These are phyloP conservation scores for Coniella lustricola DNA, from an alignment of 2,329 filamentous ascomycete species.

Conservation along the genomic window DNA sequence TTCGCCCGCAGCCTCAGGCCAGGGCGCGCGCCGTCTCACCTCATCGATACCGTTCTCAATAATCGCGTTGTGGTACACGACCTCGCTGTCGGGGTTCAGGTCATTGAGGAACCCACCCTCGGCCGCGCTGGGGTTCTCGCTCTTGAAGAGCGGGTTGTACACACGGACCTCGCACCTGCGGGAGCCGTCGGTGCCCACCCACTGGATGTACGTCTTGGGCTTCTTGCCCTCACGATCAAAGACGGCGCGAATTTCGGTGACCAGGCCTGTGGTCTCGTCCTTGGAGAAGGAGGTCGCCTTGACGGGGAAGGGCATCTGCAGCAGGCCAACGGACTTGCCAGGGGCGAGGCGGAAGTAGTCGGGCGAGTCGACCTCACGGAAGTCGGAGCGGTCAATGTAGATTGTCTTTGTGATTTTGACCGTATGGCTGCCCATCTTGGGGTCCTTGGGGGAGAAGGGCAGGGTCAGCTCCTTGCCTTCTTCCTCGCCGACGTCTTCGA, in stretches of 20 bases:
- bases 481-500: conserved; percentile 69
- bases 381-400: conserved; percentile 65
- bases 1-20: conserved; percentile 74
- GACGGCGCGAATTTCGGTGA: conserved; percentile 23
- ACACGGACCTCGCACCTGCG: conserved; percentile 15
- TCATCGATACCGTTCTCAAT: conserved; percentile 81
- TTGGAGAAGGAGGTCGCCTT: conserved; percentile 57
- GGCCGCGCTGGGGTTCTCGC: conserved; percentile 69
- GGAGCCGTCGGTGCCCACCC: conserved; percentile 38
- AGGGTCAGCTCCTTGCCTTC: conserved; percentile 55
- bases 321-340: conserved; percentile 59
- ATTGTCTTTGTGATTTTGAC: conserved; percentile 53
- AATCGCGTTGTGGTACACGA: conserved; percentile 69
- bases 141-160: conserved; percentile 40
- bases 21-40: conserved; percentile 64
- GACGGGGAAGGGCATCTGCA: conserved; percentile 59
- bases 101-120: conserved; percentile 77
- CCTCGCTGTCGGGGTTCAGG: conserved; percentile 76
- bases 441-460: conserved; percentile 50
- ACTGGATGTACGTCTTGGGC: conserved; percentile 50
- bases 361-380: conserved; percentile 57
- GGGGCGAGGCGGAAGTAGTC: conserved; percentile 68
- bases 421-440: conserved; percentile 26
- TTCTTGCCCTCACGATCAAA: conserved; percentile 24
- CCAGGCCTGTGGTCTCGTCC: conserved; percentile 42